Conservation (phyloP, 2,329 filamentous ascomycete genomes). For the Pestalotiopsis sp. region DNA sequence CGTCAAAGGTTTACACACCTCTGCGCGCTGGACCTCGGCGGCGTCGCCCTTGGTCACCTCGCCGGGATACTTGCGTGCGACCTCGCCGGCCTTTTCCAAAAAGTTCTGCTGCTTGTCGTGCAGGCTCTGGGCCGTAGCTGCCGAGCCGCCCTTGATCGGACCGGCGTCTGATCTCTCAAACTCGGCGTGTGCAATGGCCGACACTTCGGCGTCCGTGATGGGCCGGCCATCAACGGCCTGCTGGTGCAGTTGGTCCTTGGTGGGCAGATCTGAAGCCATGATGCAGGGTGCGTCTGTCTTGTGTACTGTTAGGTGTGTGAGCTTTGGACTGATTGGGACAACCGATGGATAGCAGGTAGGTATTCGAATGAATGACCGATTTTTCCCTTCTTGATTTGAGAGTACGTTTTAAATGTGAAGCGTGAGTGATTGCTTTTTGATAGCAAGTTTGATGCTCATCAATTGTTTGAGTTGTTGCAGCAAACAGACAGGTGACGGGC, state of each 20-base stretch:
- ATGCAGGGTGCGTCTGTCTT: background rate
- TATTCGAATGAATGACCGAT: background rate
- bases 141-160: slow-evolving; percentile 33
- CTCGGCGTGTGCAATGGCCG: slow-evolving; percentile 27
- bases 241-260: slow-evolving; percentile 21
- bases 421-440: background rate
- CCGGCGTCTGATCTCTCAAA: slow-evolving; percentile 31
- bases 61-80: slow-evolving; percentile 28
- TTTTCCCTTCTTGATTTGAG: background rate
- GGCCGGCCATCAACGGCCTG: slow-evolving; percentile 25
- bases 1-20: slow-evolving; percentile 20
- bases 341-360: background rate
- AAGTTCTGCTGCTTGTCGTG: slow-evolving; percentile 37
- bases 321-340: background rate
- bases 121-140: slow-evolving; percentile 34
- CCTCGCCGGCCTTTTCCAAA: slow-evolving; percentile 28
- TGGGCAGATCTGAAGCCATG: slow-evolving; percentile 18
- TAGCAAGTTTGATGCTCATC: background rate
- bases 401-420: background rate
- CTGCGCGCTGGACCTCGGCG: slow-evolving; percentile 27
- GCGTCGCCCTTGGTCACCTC: slow-evolving; percentile 35
- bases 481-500: background rate
- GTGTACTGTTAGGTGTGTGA: background rate
- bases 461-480: background rate
- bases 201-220: slow-evolving; percentile 29